Evolutionary conservation across 169 alveolate genomes (phyloP).

Genomic region (Cryptosporidium baileyi): DNA sequence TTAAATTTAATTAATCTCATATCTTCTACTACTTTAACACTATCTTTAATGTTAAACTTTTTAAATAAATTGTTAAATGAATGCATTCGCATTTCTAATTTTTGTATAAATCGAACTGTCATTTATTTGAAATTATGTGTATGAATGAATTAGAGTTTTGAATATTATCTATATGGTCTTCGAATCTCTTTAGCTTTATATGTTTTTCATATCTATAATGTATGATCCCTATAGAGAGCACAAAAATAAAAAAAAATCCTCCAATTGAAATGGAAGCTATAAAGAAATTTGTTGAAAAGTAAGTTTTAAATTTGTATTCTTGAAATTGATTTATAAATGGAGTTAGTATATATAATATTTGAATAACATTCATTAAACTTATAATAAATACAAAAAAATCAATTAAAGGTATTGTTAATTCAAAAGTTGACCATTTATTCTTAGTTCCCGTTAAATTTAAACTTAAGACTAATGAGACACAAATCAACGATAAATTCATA

Average conservation of each 20-base stretch:
- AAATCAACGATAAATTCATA: background rate
- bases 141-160: conserved; percentile 14
- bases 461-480: background rate
- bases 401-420: conserved; percentile 6
- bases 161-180: conserved; percentile 25
- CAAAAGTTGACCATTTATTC: conserved; percentile 32
- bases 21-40: no score
- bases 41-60: no score
- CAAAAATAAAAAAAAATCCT: conserved; percentile 2
- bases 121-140: conserved; percentile 6
- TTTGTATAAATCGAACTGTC: no score
- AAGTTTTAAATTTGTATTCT: background rate
- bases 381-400: conserved; percentile 14
- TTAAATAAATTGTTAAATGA: no score
- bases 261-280: conserved; percentile 14
- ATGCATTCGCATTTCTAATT: no score
- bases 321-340: background rate
- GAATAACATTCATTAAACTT: conserved; percentile 7
- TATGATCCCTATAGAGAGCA: conserved; percentile 5
- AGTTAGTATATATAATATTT: conserved; percentile 2
- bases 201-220: conserved; percentile 41
- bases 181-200: conserved; percentile 1
- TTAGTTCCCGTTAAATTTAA: background rate
- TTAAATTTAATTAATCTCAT: no score
- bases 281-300: conserved; percentile 34